Evolutionary conservation across 2,329 filamentous ascomycete species (phyloP), one percentile per base, ranked within the genome.

Genomic region (Cryphonectria nitschkei): DNA sequence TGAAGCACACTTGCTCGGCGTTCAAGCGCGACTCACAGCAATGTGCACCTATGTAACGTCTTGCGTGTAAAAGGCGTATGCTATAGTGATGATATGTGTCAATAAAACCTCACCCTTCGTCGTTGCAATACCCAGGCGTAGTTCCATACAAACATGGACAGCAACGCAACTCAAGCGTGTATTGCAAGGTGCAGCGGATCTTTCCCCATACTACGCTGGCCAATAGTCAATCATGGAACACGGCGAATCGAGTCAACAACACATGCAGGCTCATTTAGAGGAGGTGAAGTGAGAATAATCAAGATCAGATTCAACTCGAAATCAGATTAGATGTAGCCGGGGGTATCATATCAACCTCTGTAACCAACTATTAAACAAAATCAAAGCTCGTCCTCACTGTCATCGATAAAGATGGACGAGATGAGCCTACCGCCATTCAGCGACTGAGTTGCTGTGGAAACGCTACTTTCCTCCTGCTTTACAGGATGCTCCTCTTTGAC

Each of bases 361-460:
- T 66, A n/a, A 19, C n/a, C 26, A 61, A 29, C 43, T n/a, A 32
- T 19, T 6, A 67, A 65, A 68, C 26, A 29, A 56, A 50, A 63
- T 73, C 58, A 73, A 67, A 73, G 69, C 58, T 71, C 71, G 26
- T 73, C 70, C 54, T 58, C 54, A 8, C 54, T 26, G 32, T 70
- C 71, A 14, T 73, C 70, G 58, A 71, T 69, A 58, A 73, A 73
- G 16, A 69, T 67, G 6, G 69, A 71, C 11, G 71, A 71, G 29
- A 70, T 62, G n/a, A 54, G n/a, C 62, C 52, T 68, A 5, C 29
- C 32, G 43, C 58, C 58, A 32, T 26, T 62, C 8, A 22, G n/a
- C 6, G 37, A 39, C 63, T 61, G 65, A 26, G 62, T 34, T 19
- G 41, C 37, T 9, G 43, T 64, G 29, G 19, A 3, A 29, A 32